Conservation (phyloP, 805 yeast genomes). For the Yamadazyma tumulicola region DNA sequence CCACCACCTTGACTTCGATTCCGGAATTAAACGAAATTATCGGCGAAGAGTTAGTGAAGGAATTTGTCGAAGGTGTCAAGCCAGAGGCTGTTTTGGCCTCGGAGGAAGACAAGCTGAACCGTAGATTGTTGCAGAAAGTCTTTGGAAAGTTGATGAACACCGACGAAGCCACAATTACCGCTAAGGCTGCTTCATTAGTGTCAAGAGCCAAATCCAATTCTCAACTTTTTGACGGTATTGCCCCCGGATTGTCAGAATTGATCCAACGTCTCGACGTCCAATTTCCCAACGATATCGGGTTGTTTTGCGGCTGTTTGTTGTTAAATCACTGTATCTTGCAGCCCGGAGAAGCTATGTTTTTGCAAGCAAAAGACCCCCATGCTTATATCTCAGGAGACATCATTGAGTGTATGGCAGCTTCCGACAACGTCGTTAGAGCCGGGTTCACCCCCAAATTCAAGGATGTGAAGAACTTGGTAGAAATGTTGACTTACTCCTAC, state of each 20-base stretch:
- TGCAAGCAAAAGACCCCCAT: constrained; percentile 96
- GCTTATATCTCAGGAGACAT: constrained; percentile 97
- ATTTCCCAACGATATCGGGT: constrained; percentile 91
- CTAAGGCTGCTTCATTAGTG: constrained; percentile 63
- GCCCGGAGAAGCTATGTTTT: constrained; percentile 94
- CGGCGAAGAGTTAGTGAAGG: constrained; percentile 54
- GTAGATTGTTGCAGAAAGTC: constrained; percentile 64
- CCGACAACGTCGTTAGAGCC: constrained; percentile 96
- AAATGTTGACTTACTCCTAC: constrained; percentile 84
- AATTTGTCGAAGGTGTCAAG: constrained; percentile 50
- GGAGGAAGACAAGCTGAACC: constrained; percentile 53
- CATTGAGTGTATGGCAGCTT: constrained; percentile 99
- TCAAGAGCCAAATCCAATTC: constrained; percentile 60
- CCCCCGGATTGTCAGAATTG: constrained; percentile 60
- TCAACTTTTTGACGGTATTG: constrained; percentile 47
- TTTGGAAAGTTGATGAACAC: constrained; percentile 86
- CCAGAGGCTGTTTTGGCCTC: constrained; percentile 46
- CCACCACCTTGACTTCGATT: constrained; percentile 60
- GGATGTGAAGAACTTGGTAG: constrained; percentile 86
- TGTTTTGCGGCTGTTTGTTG: constrained; percentile 92
- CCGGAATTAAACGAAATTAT: constrained; percentile 76
- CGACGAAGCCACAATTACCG: constrained; percentile 52
- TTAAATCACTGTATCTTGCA: constrained; percentile 80
- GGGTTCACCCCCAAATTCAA: constrained; percentile 99
- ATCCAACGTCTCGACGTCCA: constrained; percentile 77